Conservation (phyloP, 202 grass and related monocot genomes). For the Musa balbisiana region DNA sequence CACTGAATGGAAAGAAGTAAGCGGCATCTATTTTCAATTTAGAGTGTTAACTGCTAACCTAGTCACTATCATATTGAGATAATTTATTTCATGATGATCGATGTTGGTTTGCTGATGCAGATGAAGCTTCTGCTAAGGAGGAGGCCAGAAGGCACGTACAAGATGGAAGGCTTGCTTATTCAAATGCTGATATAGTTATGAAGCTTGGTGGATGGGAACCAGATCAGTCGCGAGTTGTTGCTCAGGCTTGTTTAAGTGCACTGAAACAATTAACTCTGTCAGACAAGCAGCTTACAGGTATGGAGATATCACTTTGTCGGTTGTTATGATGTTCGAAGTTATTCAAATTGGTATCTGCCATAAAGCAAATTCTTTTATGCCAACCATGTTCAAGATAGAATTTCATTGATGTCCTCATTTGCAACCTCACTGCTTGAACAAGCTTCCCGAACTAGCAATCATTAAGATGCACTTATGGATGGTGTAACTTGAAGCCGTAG, state of each 20-base stretch:
- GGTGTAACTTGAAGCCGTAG: too few relatives aligned
- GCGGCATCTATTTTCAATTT: too few relatives aligned
- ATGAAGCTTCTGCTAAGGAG: constrained; percentile 76
- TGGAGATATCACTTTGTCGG: background rate
- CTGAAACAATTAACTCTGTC: constrained; percentile 77
- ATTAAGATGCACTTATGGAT: too few relatives aligned
- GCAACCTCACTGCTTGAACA: too few relatives aligned
- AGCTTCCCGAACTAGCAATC: too few relatives aligned
- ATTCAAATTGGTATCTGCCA: background rate
- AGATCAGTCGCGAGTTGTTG: constrained; percentile 63
- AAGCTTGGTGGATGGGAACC: constrained; percentile 80
- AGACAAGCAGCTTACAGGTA: constrained; percentile 86
- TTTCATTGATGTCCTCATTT: too few relatives aligned
- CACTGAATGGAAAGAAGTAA: too few relatives aligned
- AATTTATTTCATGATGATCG: background rate
- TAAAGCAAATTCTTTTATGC: background rate
- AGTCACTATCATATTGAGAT: background rate
- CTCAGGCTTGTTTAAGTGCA: constrained; percentile 75
- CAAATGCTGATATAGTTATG: constrained; percentile 78
- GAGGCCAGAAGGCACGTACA: constrained; percentile 53
- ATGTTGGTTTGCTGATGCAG: constrained; percentile 30
- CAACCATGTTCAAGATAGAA: background rate
- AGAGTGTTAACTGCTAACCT: background rate
- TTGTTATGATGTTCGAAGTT: background rate
- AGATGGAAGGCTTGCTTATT: constrained; percentile 54